Base-by-base conservation (phyloP, 2,329 filamentous ascomycete genomes). In the Calonectria pseudoturangicola region DNA sequence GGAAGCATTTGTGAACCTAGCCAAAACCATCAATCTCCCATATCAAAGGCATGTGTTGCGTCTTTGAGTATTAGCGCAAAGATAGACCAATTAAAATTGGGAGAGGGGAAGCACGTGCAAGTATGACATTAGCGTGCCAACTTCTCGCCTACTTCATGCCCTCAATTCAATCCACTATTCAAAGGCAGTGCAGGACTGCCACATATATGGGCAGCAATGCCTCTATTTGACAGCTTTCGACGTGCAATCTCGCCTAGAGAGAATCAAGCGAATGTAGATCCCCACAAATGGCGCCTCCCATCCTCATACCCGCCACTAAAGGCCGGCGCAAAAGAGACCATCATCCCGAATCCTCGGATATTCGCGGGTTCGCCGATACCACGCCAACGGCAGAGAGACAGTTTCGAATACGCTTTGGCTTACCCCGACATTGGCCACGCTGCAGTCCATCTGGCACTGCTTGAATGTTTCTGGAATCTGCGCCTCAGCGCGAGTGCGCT, bases 381-480 rank as follows among this genome's bases (percentile, higher is more conserved):
- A 21, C 33, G 54, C 13, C 33, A 60, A 36, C 12, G 15, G 7
- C 54, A 60, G 13, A 41, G 21, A 2, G 54, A 13, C 21, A 27
- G 54, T 30, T 36, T 25, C 3, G 54, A 60, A n/a, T 36, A 41
- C 18, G 54, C 54, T 25, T 21, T 60, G 33, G 33, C 54, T 25
- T 60, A 60, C 25, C 54, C 54, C 1, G 54, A 60, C 4, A 18
- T 25, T 4, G 54, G 54, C 21, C 54, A 60, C 15, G 54, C 54
- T 4, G 54, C 54, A 6, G 54, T 60, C 8, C 54, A 60, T 4
- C 15, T 60, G 7, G 54, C 54, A 4, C 54, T 60, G 21, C 54
- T 60, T 33, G 54, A 60, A 12, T 60, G 54, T 18, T 60, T 60
- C 39, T 60, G 54, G 36, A 41, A 60, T 21, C 16, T 60, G 54